Evolutionary conservation across 2,329 filamentous ascomycete species (phyloP).

Genomic region (Fusarium sp.): DNA sequence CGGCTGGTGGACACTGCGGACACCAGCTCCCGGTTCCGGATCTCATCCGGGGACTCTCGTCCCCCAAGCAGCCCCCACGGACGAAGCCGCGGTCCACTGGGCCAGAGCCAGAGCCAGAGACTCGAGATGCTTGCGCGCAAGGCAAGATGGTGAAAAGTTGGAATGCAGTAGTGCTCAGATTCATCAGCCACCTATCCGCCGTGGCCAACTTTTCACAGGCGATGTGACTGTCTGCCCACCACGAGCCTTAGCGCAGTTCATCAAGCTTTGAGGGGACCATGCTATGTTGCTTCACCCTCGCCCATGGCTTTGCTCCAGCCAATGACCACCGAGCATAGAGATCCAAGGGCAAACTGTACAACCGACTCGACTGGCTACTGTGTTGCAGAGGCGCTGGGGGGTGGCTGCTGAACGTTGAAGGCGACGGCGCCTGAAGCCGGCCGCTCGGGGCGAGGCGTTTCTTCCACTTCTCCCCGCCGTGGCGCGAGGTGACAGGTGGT

Average conservation of each 20-base stretch:
- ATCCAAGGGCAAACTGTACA: slow-evolving; percentile 32
- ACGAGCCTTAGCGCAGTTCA: slow-evolving; percentile 29
- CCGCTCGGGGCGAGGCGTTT: slow-evolving; percentile 42
- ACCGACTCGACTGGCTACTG: slow-evolving; percentile 10
- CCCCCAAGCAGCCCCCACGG: slow-evolving; percentile 28
- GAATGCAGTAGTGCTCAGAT: slow-evolving; percentile 27
- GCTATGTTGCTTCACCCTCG: slow-evolving; percentile 17
- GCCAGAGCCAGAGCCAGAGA: slow-evolving; percentile 19
- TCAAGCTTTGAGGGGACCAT: slow-evolving; percentile 33
- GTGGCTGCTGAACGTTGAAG: slow-evolving; percentile 40
- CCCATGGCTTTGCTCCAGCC: slow-evolving; percentile 30
- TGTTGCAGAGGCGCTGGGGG: slow-evolving; percentile 37
- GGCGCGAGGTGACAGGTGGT: slow-evolving; percentile 50
- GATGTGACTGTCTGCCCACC: slow-evolving; percentile 41
- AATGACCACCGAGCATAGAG: slow-evolving; percentile 38
- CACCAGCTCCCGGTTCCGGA: slow-evolving; percentile 26
- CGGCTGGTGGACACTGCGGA: slow-evolving; percentile 25
- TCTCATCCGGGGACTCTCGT: slow-evolving; percentile 38
- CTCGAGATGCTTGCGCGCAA: slow-evolving; percentile 14
- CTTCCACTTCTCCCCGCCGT: slow-evolving; percentile 45
- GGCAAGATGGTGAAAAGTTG: slow-evolving; percentile 31
- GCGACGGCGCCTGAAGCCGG: slow-evolving; percentile 36
- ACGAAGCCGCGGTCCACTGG: neutral
- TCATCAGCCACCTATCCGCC: slow-evolving; percentile 34
- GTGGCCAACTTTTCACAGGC: slow-evolving; percentile 29